These are phyloP conservation scores for Ceratobasidium sp. DNA, from an alignment of 1,284 basidiomycete species.

Conservation along the genomic window DNA sequence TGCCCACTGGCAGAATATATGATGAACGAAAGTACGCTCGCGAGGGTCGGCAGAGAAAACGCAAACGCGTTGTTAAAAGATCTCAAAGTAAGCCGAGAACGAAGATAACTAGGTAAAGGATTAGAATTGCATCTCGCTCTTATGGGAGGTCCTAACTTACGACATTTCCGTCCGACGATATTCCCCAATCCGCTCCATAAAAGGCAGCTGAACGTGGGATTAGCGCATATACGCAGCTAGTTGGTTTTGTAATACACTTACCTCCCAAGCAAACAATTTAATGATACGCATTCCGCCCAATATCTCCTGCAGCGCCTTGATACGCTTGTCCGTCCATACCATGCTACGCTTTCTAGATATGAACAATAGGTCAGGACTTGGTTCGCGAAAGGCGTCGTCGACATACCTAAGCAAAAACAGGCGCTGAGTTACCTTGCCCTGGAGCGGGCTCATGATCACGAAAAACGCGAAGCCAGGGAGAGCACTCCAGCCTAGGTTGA, in stretches of 20 bases:
- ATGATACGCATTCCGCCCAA: conserved; percentile 64
- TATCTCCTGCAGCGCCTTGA: conserved; percentile 81
- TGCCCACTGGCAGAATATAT: conserved; percentile 79
- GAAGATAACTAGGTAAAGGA: conserved; percentile 65
- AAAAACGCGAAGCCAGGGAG: conserved; percentile 88
- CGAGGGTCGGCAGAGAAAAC: conserved; percentile 78
- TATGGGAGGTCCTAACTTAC: background rate
- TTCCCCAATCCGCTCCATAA: conserved; percentile 69
- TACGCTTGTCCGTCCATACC: conserved; percentile 84
- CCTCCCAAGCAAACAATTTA: conserved; percentile 46
- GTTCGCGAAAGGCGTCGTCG: background rate
- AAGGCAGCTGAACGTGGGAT: conserved; percentile 2
- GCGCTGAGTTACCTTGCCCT: conserved; percentile 77
- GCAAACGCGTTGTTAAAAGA: conserved; percentile 74
- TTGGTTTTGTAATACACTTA: background rate
- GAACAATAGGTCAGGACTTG: background rate
- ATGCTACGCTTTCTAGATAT: conserved; percentile 78
- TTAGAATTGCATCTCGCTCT: background rate
- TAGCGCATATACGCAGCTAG: background rate
- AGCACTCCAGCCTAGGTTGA: conserved; percentile 81
- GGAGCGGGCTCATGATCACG: conserved; percentile 69
- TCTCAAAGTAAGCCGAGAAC: conserved; percentile 76
- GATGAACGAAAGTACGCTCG: conserved; percentile 85
- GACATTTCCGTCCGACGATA: conserved; percentile 78
- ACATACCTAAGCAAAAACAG: conserved; percentile 61